Percentiles rank a stretch among this genome's conserved stretches.
Conservation (phyloP, 2,329 filamentous ascomycete genomes). For the Sarocladiaceae sp. region DNA sequence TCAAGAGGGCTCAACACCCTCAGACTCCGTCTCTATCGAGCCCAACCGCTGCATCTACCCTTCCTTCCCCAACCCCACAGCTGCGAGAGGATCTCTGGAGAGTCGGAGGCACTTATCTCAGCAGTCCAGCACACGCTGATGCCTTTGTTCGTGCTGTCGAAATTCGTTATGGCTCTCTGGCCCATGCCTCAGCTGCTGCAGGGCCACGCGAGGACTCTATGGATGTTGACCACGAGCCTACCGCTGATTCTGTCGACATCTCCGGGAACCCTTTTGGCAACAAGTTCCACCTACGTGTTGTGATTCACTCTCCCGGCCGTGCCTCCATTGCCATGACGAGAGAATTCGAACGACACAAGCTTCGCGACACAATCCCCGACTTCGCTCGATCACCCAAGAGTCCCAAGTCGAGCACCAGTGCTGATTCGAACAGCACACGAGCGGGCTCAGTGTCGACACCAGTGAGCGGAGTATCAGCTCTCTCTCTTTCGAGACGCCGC, state of each 20-base stretch:
- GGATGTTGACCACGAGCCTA: neutral
- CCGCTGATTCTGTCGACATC: neutral
- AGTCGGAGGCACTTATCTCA: neutral
- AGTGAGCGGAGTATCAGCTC: neutral
- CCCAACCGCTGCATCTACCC: neutral
- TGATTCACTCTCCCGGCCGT: conserved; percentile 4
- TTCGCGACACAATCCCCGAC: conserved; percentile 6
- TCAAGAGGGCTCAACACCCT: neutral
- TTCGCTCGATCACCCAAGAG: conserved; percentile 2
- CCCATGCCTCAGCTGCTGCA: neutral
- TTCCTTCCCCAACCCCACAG: neutral
- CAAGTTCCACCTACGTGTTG: neutral
- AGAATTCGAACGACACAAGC: conserved; percentile 4
- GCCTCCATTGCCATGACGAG: neutral
- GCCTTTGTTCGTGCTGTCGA: conserved; percentile 4
- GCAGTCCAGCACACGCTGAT: neutral
- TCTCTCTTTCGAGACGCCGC: neutral
- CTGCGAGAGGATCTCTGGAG: conserved; percentile 7
- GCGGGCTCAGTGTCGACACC: neutral
- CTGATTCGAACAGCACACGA: neutral
- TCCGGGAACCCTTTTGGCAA: conserved; percentile 5
- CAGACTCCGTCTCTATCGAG: neutral
- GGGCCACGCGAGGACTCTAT: neutral
- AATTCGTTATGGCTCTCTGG: neutral
- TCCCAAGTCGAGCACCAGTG: neutral